Base-by-base conservation (phyloP, 192 early-diverging fungal genomes). In the Linnemannia schmuckeri region DNA sequence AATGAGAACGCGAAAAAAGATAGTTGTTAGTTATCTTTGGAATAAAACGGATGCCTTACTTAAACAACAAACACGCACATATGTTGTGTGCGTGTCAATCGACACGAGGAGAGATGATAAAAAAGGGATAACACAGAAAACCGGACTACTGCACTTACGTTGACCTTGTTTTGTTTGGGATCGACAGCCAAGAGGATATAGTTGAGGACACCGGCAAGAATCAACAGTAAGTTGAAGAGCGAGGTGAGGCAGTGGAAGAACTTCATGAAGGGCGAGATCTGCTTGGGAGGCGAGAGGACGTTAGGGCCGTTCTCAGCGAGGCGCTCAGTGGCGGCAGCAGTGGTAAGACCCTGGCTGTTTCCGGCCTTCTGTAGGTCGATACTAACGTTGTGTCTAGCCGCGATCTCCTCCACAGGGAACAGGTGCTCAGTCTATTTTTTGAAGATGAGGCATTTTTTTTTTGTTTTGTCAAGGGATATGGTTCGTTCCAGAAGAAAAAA, bases 161-260 rank as follows among this genome's bases (percentile, higher is more conserved):
- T 98, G 46, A 91, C 83, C 80, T 93, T 93, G 92, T 99, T 99
- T 37, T 73, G 86, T 35, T 90, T 74, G 37, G 89, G 93, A 81
- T 99, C 96, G 75, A 99, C 95, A 44, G 75, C 94, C 40, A 95
- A 89, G 78, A 99, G 81, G 49, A 97, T 92, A 78, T 96, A 98
- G 78, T 95, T 90, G 22, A 95, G 92, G 76, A 97, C 88, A 90
- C 95, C 98, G 38, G 96, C 92, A 42, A 95, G 84, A 44, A 97
- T 93, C 76, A 99, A 90, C 89, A 99, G 89, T 55, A 98, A 77
- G 89, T 99, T 99, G 91, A 99, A 99, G 15, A 98, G 88, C 40
- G 92, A 93, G 20, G 90, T 71, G 44, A 99, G 85, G 83, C 93
- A 95, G 72, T 95, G 89, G 27, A 98, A 74, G 84, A 94, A 99